Evolutionary conservation across 257 asterid species (phyloP).

Genomic region (Rehmannia glutinosa): DNA sequence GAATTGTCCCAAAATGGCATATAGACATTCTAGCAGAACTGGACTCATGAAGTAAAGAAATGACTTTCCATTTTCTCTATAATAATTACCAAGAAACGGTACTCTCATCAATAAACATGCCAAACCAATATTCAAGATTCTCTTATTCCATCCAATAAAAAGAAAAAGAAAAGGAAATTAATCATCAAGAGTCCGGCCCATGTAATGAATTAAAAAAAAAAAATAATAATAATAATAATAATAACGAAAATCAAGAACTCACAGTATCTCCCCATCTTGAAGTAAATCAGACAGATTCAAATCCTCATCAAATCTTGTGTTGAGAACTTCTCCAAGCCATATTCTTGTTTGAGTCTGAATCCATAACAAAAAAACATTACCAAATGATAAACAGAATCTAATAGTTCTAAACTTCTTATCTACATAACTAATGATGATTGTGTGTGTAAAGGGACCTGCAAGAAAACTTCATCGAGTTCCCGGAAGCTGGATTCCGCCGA

Average conservation of each 20-base stretch:
- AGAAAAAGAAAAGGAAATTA: too few species aligned
- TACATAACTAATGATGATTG: neutral
- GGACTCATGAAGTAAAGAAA: neutral
- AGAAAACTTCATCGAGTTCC: slow-evolving; percentile 73
- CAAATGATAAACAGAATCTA: slow-evolving; percentile 4
- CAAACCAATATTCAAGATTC: slow-evolving; percentile 12
- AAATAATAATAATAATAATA: neutral
- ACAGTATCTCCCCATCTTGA: slow-evolving; percentile 92
- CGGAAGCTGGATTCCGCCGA: slow-evolving; percentile 75
- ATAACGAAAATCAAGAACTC: slow-evolving; percentile 21
- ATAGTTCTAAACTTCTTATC: neutral
- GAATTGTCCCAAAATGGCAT: neutral
- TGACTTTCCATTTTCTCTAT: neutral
- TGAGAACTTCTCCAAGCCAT: slow-evolving; percentile 80
- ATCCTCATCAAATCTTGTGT: slow-evolving; percentile 54
- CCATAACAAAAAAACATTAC: neutral
- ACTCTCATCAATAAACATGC: slow-evolving; percentile 11
- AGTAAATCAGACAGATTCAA: slow-evolving; percentile 73
- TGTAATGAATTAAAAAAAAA: neutral
- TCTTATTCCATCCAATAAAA: too few species aligned
- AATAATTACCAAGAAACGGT: too few species aligned
- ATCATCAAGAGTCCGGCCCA: neutral
- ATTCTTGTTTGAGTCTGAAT: slow-evolving; percentile 75
- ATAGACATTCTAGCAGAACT: neutral
- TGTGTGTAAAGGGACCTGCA: slow-evolving; percentile 51